Evolutionary conservation across 2,329 filamentous ascomycete species (phyloP).

Genomic region (Mycosphaerella sp.): DNA sequence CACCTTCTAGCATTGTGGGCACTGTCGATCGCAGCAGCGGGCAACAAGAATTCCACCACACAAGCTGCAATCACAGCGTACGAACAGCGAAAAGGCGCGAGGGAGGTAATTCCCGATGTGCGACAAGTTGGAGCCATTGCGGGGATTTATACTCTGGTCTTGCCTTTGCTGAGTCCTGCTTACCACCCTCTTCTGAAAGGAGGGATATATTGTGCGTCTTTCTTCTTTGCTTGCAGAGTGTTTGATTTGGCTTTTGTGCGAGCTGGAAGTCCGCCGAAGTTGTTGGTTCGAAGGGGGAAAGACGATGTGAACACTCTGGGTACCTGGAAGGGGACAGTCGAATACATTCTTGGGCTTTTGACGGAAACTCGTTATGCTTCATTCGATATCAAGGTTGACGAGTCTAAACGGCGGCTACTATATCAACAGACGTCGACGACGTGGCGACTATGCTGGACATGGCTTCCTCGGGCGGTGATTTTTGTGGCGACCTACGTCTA

Average conservation of each 20-base stretch:
- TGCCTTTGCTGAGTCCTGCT: slow-evolving; percentile 2
- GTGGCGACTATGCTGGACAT: neutral
- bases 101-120: slow-evolving; percentile 1
- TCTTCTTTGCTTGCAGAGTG: slow-evolving; percentile 10
- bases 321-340: neutral
- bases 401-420: neutral
- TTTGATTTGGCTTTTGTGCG: slow-evolving; percentile 2
- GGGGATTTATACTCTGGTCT: neutral
- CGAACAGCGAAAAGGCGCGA: neutral
- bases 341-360: slow-evolving; percentile 2
- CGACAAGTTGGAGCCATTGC: slow-evolving; percentile 2
- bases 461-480: neutral
- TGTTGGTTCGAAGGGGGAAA: neutral
- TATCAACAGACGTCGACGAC: neutral
- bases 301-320: neutral
- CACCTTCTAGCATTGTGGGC: slow-evolving; percentile 2
- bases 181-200: neutral
- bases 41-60: neutral
- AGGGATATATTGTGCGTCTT: neutral
- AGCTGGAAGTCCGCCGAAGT: neutral
- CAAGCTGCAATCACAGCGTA: neutral
- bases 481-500: neutral
- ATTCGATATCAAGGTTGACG: slow-evolving; percentile 6
- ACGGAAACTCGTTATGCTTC: slow-evolving; percentile 6
- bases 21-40: neutral